phyloP scores from a whole-genome alignment of 75 land plant genomes.

The Adiantum capillusveneris region DNA sequence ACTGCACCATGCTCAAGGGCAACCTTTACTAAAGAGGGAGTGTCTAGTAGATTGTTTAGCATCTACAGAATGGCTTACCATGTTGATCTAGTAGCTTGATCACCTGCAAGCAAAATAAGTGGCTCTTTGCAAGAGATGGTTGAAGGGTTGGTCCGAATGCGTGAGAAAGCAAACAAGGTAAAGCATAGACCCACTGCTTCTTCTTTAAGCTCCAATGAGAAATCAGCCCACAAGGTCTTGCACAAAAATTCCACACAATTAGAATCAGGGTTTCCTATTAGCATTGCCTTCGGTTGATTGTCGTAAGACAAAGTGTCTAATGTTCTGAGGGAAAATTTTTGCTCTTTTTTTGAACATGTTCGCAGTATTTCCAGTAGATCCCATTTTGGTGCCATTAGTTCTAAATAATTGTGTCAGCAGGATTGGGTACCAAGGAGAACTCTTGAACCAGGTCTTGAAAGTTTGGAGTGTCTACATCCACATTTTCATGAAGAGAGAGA shows the following conservation, averaged over 20 bases:
- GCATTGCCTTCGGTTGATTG: conserved; percentile 36
- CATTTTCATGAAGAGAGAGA: conserved; percentile 33
- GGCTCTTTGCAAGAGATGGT: conserved; percentile 34
- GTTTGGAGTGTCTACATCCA: conserved; percentile 25
- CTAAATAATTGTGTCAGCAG: conserved; percentile 42
- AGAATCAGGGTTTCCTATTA: conserved; percentile 40
- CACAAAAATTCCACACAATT: conserved; percentile 30
- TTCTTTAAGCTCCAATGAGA: conserved; percentile 42
- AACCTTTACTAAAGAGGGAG: conserved; percentile 35
- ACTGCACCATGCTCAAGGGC: conserved; percentile 40
- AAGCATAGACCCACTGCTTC: conserved; percentile 30
- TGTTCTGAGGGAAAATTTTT: conserved; percentile 27
- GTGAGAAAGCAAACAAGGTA: conserved; percentile 27
- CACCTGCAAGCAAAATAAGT: conserved; percentile 26
- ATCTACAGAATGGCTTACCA: conserved; percentile 36
- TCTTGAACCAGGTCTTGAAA: conserved; percentile 33
- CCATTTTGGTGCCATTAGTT: conserved; percentile 33
- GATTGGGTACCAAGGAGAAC: conserved; percentile 28
- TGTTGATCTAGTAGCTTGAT: conserved; percentile 16
- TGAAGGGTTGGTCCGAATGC: conserved; percentile 27
- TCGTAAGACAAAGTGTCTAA: conserved; percentile 27
- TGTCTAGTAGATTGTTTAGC: conserved; percentile 36
- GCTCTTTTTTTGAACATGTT: conserved; percentile 39
- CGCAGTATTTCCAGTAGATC: conserved; percentile 39
- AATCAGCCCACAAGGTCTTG: conserved; percentile 17